These are phyloP conservation scores for Penicillium lividum DNA, from an alignment of 495 filamentous ascomycete species.

Conservation along the genomic window DNA sequence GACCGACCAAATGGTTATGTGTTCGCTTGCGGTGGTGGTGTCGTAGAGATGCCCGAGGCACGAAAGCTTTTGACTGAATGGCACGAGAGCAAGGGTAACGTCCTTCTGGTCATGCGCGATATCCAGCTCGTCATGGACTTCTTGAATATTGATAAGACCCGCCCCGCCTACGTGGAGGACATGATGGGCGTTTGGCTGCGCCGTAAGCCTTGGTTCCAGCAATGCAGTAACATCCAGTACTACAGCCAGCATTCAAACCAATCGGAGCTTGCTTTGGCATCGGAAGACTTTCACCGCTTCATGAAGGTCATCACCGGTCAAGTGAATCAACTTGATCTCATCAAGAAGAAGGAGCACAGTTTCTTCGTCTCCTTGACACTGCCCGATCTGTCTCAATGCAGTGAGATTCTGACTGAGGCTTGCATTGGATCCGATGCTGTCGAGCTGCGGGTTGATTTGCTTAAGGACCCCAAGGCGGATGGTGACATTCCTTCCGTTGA, in stretches of 20 bases:
- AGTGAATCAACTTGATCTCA: slow-evolving; percentile 59
- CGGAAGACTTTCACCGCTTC: slow-evolving; percentile 80
- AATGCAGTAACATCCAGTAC: slow-evolving; percentile 96
- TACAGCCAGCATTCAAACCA: slow-evolving; percentile 68
- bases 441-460: slow-evolving; percentile 88
- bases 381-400: slow-evolving; percentile 64
- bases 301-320: slow-evolving; percentile 71
- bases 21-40: slow-evolving; percentile 90
- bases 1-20: slow-evolving; percentile 75
- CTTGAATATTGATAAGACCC: slow-evolving; percentile 83
- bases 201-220: slow-evolving; percentile 85
- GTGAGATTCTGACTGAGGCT: slow-evolving; percentile 67
- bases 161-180: slow-evolving; percentile 91
- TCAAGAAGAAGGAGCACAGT: slow-evolving; percentile 71
- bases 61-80: slow-evolving; percentile 73
- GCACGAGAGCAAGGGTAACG: slow-evolving; percentile 79
- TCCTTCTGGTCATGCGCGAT: slow-evolving; percentile 84
- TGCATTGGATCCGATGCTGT: slow-evolving; percentile 90
- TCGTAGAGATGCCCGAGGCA: slow-evolving; percentile 86
- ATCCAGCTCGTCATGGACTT: slow-evolving; percentile 88
- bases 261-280: slow-evolving; percentile 56
- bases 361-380: slow-evolving; percentile 93
- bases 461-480: slow-evolving; percentile 67
- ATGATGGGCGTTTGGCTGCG: slow-evolving; percentile 91
- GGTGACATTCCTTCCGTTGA: slow-evolving; percentile 65